These are phyloP conservation scores for Paraconiothyrium sp. DNA, from an alignment of 2,329 filamentous ascomycete genomes.

Conservation along the genomic window DNA sequence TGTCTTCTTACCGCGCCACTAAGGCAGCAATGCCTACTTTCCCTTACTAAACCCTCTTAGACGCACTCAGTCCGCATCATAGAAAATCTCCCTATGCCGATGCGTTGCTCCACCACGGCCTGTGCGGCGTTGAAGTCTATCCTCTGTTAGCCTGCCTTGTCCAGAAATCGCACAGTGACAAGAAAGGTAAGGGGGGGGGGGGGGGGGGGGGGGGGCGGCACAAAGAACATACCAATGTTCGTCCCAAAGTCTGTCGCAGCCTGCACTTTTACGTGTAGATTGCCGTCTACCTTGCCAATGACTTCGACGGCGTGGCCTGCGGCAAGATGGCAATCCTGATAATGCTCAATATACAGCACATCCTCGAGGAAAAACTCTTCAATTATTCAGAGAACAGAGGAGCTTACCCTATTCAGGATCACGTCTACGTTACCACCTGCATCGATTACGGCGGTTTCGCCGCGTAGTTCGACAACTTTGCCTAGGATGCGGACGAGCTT, in stretches of 20 bases:
- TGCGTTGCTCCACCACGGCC: conserved; percentile 88
- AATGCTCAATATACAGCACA: not conserved
- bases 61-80: conserved; percentile 56
- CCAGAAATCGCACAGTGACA: not conserved
- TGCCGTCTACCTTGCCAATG: conserved; percentile 80
- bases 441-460: conserved; percentile 82
- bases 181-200: not conserved
- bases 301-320: conserved; percentile 77
- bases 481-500: conserved; percentile 85
- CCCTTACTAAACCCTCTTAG: not conserved
- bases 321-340: conserved; percentile 74
- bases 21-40: too few relatives aligned
- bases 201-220: not conserved
- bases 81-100: conserved; percentile 82
- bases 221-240: conserved; percentile 68
- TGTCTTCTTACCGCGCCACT: not conserved
- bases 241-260: conserved; percentile 74
- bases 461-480: conserved; percentile 82
- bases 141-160: not conserved
- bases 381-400: not conserved
- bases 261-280: conserved; percentile 76
- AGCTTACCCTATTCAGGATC: conserved; percentile 75
- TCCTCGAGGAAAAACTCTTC: too few relatives aligned
- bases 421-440: conserved; percentile 79
- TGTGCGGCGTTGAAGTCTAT: conserved; percentile 79